These are phyloP conservation scores for Fusarium redolens DNA, from an alignment of 2,329 filamentous ascomycete species.

Conservation along the genomic window DNA sequence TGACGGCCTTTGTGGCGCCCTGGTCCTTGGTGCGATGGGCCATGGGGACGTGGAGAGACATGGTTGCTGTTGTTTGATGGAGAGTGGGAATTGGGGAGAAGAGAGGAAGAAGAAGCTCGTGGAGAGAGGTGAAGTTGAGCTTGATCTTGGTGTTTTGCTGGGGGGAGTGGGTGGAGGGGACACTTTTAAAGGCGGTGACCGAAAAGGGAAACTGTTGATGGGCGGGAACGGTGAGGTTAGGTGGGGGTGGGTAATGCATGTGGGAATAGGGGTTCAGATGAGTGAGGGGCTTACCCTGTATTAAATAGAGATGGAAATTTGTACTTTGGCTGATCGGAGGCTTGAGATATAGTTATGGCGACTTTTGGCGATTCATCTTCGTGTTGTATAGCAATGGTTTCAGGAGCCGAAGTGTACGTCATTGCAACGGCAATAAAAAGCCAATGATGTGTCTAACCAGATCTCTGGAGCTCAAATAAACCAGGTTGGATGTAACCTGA, in stretches of 20 bases:
- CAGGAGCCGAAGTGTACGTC: not conserved
- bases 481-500: not conserved
- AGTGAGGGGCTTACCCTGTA: slow-evolving; percentile 30
- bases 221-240: slow-evolving; percentile 10
- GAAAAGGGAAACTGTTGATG: slow-evolving; percentile 32
- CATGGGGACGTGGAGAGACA: slow-evolving; percentile 69
- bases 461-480: not conserved
- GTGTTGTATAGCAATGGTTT: not conserved
- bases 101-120: slow-evolving; percentile 15
- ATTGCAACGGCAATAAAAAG: not conserved
- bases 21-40: slow-evolving; percentile 60
- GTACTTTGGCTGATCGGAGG: not conserved
- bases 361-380: not conserved
- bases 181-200: slow-evolving; percentile 39
- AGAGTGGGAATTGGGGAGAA: not conserved
- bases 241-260: slow-evolving; percentile 28
- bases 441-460: not conserved
- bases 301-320: not conserved
- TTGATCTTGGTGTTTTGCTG: slow-evolving; percentile 12
- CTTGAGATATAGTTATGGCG: not conserved
- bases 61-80: slow-evolving; percentile 43
- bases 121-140: slow-evolving; percentile 22
- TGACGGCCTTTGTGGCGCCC: slow-evolving; percentile 89
- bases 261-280: slow-evolving; percentile 31
- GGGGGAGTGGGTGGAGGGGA: slow-evolving; percentile 28